Percentiles rank a stretch among this genome's conserved stretches.
phyloP scores from a whole-genome alignment of 495 filamentous ascomycete species.

The Penicillium arizonense region DNA sequence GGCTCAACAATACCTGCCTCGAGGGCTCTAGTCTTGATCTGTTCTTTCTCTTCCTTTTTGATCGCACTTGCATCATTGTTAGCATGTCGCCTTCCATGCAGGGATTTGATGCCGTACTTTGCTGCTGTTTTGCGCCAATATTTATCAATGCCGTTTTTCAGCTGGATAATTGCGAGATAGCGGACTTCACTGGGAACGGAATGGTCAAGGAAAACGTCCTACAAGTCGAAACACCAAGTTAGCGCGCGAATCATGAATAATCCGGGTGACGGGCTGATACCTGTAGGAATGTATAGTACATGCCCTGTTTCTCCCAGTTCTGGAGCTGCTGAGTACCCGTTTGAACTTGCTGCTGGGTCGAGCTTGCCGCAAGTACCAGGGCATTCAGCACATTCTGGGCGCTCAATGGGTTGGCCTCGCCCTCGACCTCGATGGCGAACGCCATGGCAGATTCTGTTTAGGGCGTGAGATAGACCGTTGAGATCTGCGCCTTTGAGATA shows the following conservation, averaged over 20 bases:
- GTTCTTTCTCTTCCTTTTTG: slow-evolving; percentile 66
- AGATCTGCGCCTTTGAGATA: too few species aligned
- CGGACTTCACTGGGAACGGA: slow-evolving; percentile 70
- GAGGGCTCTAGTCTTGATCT: slow-evolving; percentile 71
- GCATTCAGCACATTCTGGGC: slow-evolving; percentile 69
- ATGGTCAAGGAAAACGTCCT: slow-evolving; percentile 79
- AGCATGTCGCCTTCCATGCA: slow-evolving; percentile 9
- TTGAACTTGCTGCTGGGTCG: slow-evolving; percentile 70
- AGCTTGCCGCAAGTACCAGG: slow-evolving; percentile 70
- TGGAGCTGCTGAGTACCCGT: slow-evolving; percentile 80
- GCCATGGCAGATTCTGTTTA: slow-evolving; percentile 29
- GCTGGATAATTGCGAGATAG: slow-evolving; percentile 85
- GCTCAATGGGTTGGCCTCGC: slow-evolving; percentile 61
- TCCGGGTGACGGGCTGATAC: slow-evolving; percentile 25
- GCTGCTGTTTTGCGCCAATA: slow-evolving; percentile 79
- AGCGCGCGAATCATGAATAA: slow-evolving; percentile 1
- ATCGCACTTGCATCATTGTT: slow-evolving; percentile 55
- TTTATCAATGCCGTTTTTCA: slow-evolving; percentile 94
- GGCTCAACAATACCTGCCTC: slow-evolving; percentile 72
- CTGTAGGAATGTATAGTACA: slow-evolving; percentile 81
- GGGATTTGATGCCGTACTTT: slow-evolving; percentile 42
- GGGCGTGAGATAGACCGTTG: too few species aligned
- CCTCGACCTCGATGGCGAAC: slow-evolving; percentile 51
- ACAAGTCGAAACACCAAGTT: slow-evolving; percentile 1
- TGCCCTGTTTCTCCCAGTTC: slow-evolving; percentile 74